Base-by-base conservation (phyloP, 345 rosid species). In the Euphorbia peplus region DNA sequence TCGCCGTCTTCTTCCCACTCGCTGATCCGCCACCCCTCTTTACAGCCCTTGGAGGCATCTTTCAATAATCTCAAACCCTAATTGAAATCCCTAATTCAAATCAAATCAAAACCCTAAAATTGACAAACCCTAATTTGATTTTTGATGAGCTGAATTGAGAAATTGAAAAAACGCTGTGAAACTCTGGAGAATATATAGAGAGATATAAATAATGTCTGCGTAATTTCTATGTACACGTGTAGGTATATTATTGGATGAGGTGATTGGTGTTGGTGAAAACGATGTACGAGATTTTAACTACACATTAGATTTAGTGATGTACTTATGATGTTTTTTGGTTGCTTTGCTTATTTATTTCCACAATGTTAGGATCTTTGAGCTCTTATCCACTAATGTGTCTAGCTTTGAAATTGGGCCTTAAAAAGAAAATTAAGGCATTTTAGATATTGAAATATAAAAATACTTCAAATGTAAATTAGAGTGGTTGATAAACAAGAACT, bases 1-100 rank as follows among this genome's bases (percentile, higher is more conserved):
- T 81, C 19, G 80, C 68, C 60, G 83, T 75, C 85, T 88, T 78
- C 82, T 61, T 91, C 73, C 79, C 30, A 30, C 76, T 84, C 60
- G 78, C 54, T 4, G 81, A 85, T 10, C 88, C 83, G 19, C 79
- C 89, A 53, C 95, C 96, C 62, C 93, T 85, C 78, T 92, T 92
- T 64, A 81, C 84, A 28, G 71, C 66, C 64, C 88, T 79, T 9
- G 98, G 98, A 75, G 97, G 93, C 98, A 92, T 92, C 25, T 32
- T 59, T 50, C 22, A 52, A 25, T 19, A 12, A 37, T 1, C 12
- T 44, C 46, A 15, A 32, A 52, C 32, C 72, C 66, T 32, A 28
- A 55, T 5, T 29, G 47, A 71, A 41, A 37, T 25, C 62, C 29
- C 35, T 18, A 25, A 67, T 9, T 5, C 53, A 26, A 56, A 53